These are phyloP conservation scores for Achaetomiella virescens DNA, from an alignment of 495 filamentous ascomycete genomes.

Conservation along the genomic window DNA sequence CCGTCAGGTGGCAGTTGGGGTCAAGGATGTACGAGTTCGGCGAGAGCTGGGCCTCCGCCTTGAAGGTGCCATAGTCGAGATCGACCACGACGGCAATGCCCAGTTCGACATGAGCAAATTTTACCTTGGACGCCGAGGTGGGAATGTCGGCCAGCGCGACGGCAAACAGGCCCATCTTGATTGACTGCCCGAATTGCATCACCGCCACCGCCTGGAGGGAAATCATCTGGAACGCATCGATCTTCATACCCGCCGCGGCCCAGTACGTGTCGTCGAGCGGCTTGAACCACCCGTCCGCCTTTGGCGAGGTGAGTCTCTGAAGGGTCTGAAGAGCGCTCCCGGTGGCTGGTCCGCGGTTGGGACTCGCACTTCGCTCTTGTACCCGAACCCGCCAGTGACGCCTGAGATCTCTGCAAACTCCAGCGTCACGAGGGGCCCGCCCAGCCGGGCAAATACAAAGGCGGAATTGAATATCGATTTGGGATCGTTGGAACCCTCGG, in stretches of 20 bases:
- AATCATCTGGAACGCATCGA: too few species aligned
- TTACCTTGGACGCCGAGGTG: background rate
- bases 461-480: conserved; percentile 31
- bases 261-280: too few species aligned
- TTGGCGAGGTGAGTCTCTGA: conserved; percentile 19
- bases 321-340: too few species aligned
- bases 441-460: conserved; percentile 38
- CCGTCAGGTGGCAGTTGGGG: conserved; percentile 41
- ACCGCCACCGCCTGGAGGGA: conserved; percentile 27
- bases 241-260: too few species aligned
- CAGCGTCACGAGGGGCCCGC: conserved; percentile 39
- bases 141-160: conserved; percentile 17
- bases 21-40: conserved; percentile 40
- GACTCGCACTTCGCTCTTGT: too few species aligned
- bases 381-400: too few species aligned
- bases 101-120: conserved; percentile 39
- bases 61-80: conserved; percentile 32
- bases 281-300: background rate
- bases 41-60: conserved; percentile 37
- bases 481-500: background rate
- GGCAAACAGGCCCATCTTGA: conserved; percentile 29
- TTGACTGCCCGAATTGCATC: conserved; percentile 31
- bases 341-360: too few species aligned
- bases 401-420: conserved; percentile 33
- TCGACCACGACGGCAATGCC: conserved; percentile 34